phyloP scores from a whole-genome alignment of 306 rosid genomes.

The Arachis stenosperma region DNA sequence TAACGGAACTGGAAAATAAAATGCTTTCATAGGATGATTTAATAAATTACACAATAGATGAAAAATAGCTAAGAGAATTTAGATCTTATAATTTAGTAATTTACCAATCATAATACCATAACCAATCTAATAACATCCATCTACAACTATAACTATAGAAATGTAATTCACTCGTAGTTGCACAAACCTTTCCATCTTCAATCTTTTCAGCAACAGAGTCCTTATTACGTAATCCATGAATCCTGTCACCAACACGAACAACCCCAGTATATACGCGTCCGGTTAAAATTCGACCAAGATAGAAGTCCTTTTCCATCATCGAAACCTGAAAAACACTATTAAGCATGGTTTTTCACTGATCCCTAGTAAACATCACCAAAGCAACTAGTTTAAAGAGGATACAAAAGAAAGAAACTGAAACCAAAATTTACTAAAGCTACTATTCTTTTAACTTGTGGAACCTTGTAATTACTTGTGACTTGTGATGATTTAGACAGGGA shows the following conservation, averaged over 20 bases:
- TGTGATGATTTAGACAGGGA: constrained; percentile 21
- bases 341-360: constrained; percentile 47
- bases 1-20: constrained; percentile 5
- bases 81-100: constrained; percentile 25
- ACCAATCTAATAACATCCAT: constrained; percentile 8
- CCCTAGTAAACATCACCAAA: constrained; percentile 35
- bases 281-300: constrained; percentile 91
- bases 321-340: constrained; percentile 81
- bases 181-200: constrained; percentile 95
- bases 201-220: constrained; percentile 77
- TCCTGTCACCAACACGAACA: constrained; percentile 84
- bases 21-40: constrained; percentile 12
- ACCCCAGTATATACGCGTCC: constrained; percentile 85
- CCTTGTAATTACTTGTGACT: constrained; percentile 16
- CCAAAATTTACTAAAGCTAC: constrained; percentile 25
- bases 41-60: constrained; percentile 1
- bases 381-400: constrained; percentile 2
- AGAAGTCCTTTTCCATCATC: constrained; percentile 94
- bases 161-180: constrained; percentile 2
- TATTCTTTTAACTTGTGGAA: constrained; percentile 1
- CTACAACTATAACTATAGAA: constrained; percentile 21
- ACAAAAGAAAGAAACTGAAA: constrained; percentile 26
- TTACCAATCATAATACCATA: constrained; percentile 17
- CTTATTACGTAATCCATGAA: constrained; percentile 79
- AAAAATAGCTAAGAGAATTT: constrained; percentile 13